Base-by-base conservation (phyloP, 139 green algal genomes). In the Closterium sp. region DNA sequence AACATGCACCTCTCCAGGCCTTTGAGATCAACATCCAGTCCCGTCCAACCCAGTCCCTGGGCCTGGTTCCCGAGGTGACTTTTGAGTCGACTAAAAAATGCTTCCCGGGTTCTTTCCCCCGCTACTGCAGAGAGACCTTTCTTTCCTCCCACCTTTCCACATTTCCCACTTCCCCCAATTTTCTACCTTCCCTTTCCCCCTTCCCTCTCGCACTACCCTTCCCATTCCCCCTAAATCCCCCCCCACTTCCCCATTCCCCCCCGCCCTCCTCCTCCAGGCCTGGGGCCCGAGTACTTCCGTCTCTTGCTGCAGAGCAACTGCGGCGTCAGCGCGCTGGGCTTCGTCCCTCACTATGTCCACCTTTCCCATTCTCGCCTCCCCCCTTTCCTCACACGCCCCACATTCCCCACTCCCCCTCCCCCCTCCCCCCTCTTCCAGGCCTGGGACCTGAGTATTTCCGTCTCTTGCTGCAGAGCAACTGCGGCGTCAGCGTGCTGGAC, bases 401-500 rank as follows among this genome's bases (percentile, higher is more conserved):
- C 55, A 16, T 76, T 76, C 55, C 16, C 55, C 55, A 4, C 55
- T 4, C 55, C 25, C 55, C 55, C 25, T 28, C 55, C 55, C 55
- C 4, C 16, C 55, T 28, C 55, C 55, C 8, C 16, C 33, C 55
- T 23, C 28, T 35, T 21, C 28, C 88, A 92, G 90, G 90, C 25
- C 85, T 95, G 19, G 93, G 84, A 10, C 93, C 93, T 8, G 31
- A 84, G 33, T 96, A 96, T 92, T 99, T 99, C 94, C 94, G 97
- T 3, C 76, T 95, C 21, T 88, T 98, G 33, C 93, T 97, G 33
- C 95, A 97, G 94, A 95, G 87, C 88, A 96, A 96, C 84, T 94
- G 86, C 85, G 92, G 90, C 5, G 96, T 96, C 34, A 98, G 94
- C 23, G 95, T 98, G 33, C 89, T 99, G 7, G 95, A 98, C 93